These are phyloP conservation scores for Neurospora sp. DNA, from an alignment of 495 filamentous ascomycete species.

Conservation along the genomic window DNA sequence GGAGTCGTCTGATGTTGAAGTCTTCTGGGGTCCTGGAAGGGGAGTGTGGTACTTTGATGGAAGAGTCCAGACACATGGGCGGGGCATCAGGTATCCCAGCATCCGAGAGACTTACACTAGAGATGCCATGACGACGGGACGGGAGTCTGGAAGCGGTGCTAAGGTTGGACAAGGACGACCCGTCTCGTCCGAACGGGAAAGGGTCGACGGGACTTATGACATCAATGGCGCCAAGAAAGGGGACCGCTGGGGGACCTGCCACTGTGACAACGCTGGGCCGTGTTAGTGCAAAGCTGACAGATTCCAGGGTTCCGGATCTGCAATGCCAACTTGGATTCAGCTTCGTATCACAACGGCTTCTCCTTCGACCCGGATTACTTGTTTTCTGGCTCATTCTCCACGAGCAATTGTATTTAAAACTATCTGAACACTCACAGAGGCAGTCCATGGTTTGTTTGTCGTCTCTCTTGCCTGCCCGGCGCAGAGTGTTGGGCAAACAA, in stretches of 20 bases:
- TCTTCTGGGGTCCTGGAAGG: background rate
- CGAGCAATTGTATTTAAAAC: background rate
- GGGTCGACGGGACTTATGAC: constrained; percentile 12
- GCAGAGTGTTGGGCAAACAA: background rate
- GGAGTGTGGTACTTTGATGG: background rate
- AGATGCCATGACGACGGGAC: background rate
- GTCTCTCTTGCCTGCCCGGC: background rate
- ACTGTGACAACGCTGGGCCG: too few species aligned
- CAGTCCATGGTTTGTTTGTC: background rate
- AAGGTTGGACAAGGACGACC: background rate
- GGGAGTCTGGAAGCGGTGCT: background rate
- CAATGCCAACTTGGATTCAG: background rate
- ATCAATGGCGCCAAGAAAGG: constrained; percentile 13
- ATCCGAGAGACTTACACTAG: background rate
- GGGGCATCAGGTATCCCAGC: background rate
- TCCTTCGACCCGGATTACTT: background rate
- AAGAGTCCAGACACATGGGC: background rate
- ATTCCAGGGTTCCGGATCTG: background rate
- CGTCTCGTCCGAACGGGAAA: background rate
- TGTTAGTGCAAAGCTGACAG: background rate
- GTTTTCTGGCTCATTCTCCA: background rate
- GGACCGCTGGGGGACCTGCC: background rate
- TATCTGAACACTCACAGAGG: background rate
- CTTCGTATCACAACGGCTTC: background rate
- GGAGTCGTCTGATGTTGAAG: background rate